These are phyloP conservation scores for Chamaenerion angustifolium DNA, from an alignment of 345 rosid species.

Conservation along the genomic window DNA sequence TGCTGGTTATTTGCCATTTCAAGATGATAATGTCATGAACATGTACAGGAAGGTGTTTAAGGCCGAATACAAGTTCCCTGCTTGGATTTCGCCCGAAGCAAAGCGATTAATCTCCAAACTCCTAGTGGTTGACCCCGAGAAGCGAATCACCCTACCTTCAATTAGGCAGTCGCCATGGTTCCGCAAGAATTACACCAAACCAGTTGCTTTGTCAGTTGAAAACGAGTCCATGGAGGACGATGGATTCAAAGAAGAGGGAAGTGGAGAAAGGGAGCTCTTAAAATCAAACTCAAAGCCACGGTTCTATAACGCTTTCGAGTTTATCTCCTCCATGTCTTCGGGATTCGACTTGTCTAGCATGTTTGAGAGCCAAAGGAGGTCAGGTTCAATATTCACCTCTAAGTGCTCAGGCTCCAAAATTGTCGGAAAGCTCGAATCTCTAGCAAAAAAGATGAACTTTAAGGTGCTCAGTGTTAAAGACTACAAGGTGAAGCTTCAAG, in stretches of 20 bases:
- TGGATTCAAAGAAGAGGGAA: constrained; percentile 5
- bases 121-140: constrained; percentile 32
- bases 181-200: constrained; percentile 11
- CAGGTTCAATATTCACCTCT: constrained; percentile 31
- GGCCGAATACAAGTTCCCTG: constrained; percentile 30
- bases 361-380: constrained; percentile 23
- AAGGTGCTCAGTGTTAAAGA: constrained; percentile 23
- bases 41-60: constrained; percentile 31
- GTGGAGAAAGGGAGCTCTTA: constrained; percentile 8
- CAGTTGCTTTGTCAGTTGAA: constrained; percentile 3
- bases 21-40: constrained; percentile 23
- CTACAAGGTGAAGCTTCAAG: constrained; percentile 24
- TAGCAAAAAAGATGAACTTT: constrained; percentile 26
- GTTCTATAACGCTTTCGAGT: constrained; percentile 38
- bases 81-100: constrained; percentile 25
- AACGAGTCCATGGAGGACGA: constrained; percentile 8
- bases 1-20: constrained; percentile 30
- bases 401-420: constrained; percentile 24
- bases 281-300: constrained; percentile 13
- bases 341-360: constrained; percentile 36
- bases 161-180: constrained; percentile 32
- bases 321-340: constrained; percentile 35
- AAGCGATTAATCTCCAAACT: constrained; percentile 26
- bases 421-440: constrained; percentile 21
- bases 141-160: constrained; percentile 26